Percentiles rank a stretch among this genome's conserved stretches.
Conservation (phyloP, 257 asterid species). For the Orobanche coerulescens region DNA sequence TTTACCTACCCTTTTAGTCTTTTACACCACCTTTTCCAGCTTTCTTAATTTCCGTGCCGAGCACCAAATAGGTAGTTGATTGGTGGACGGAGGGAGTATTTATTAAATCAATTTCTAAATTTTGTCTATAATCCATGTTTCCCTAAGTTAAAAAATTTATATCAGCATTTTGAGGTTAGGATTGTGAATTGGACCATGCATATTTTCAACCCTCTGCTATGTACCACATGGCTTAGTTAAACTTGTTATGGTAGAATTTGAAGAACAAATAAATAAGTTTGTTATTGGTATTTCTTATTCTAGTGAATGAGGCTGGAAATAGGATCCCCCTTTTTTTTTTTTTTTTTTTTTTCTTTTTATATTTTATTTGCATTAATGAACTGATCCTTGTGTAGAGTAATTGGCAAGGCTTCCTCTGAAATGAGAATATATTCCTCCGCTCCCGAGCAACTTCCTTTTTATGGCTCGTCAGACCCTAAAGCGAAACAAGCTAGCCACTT, state of each 20-base stretch:
- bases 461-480: conserved; percentile 28
- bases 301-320: not conserved
- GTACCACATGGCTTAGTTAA: too few species aligned
- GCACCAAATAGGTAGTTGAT: too few species aligned
- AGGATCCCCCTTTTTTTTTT: too few species aligned
- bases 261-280: too few species aligned
- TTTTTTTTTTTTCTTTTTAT: conserved; percentile 8
- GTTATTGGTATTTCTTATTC: too few species aligned
- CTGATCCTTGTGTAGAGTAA: conserved; percentile 40
- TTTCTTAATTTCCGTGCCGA: too few species aligned
- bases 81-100: too few species aligned
- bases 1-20: too few species aligned
- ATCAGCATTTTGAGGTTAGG: not conserved
- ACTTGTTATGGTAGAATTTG: too few species aligned
- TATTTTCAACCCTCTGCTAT: too few species aligned
- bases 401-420: conserved; percentile 92
- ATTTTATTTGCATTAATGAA: too few species aligned
- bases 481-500: conserved; percentile 27
- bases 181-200: not conserved
- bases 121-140: not conserved
- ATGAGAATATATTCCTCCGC: conserved; percentile 60
- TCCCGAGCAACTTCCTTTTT: conserved; percentile 33
- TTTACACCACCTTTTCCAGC: too few species aligned
- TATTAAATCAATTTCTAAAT: conserved; percentile 7
- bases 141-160: not conserved